phyloP scores from a whole-genome alignment of 176 grass and related monocot species.

The Aegilops speltoides region DNA sequence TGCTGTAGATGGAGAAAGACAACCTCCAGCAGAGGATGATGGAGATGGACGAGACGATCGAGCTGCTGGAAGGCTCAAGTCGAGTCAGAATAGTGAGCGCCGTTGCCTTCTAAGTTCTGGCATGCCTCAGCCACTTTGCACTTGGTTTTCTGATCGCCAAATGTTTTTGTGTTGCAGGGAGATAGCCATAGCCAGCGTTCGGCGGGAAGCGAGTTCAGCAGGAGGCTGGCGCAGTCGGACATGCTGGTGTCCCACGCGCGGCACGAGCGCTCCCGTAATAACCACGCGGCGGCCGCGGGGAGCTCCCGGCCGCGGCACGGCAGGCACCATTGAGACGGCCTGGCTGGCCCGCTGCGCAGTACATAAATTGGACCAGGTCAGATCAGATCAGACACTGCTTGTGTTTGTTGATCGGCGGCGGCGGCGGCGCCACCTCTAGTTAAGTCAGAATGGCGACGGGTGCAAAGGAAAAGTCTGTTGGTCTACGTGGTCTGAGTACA shows the following conservation, averaged over 20 bases:
- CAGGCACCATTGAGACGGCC: slow-evolving; percentile 25
- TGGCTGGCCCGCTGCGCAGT: neutral
- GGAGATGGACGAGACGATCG: slow-evolving; percentile 57
- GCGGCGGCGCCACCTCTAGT: neutral
- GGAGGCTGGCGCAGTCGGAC: slow-evolving; percentile 67
- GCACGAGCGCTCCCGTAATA: slow-evolving; percentile 41
- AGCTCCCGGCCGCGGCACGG: slow-evolving; percentile 31
- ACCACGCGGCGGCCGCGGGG: slow-evolving; percentile 6
- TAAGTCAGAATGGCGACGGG: neutral
- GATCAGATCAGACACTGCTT: slow-evolving; percentile 31
- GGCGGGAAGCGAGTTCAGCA: slow-evolving; percentile 53
- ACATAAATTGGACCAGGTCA: neutral
- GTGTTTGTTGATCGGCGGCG: slow-evolving; percentile 29
- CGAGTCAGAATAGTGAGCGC: slow-evolving; percentile 24
- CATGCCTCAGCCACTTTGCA: neutral
- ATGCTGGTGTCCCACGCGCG: slow-evolving; percentile 67
- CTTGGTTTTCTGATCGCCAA: neutral
- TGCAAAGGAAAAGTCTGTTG: neutral
- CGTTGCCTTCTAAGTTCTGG: neutral
- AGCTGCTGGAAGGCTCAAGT: slow-evolving; percentile 38
- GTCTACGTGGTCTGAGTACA: neutral
- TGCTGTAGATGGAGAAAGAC: slow-evolving; percentile 68
- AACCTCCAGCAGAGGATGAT: slow-evolving; percentile 66
- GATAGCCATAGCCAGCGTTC: slow-evolving; percentile 29
- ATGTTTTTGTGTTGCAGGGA: slow-evolving; percentile 29